Evolutionary conservation across 352 stramenopile species (phyloP), one percentile per base, ranked within the genome.

Genomic region (Globisporangium parvum): DNA sequence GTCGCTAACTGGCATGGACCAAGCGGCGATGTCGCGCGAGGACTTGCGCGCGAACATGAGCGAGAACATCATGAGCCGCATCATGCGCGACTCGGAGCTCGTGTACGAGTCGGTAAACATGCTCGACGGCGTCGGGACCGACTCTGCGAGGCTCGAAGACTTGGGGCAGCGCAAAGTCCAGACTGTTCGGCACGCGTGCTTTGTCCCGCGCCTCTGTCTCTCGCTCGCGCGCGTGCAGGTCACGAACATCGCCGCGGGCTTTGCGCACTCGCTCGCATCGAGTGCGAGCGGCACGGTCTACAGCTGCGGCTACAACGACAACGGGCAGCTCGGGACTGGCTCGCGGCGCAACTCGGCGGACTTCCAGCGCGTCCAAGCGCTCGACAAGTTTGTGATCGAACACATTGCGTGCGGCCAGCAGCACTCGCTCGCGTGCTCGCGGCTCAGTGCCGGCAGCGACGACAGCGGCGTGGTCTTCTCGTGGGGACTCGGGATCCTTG

Each of bases 281-380:
- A 87, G 66, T n/a, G 69, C 58, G 3, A 59, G 69, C 0, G 82
- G 82, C 1, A 47, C 64, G 0, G 76, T 84, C 8, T 90, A 85
- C 45, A 86, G 74, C 54, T 93, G 82, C 40, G 82, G 82, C 17
- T 93, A 93, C 80, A 93, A 93, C 51, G 82, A 93, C 60, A 88
- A 87, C 53, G 80, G 82, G 12, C 82, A 93, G 54, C 62, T 93
- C 2, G 82, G 82, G 8, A 65, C 81, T 2, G 80, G 80, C 31
- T 81, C 78, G 48, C 65, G 78, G 35, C 78, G 79, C 53, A 88
- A 88, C 54, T 70, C 79, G 47, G 69, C 80, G 15, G 66, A 84
- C 23, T 93, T 93, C 51, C 57, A 71, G 42, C 65, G 35, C 5
- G 77, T 93, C 15, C 48, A 59, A 21, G 73, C 73, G 23, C 59